Base-by-base conservation (phyloP, 805 yeast genomes). In the Suhomyces kilbournensis region DNA sequence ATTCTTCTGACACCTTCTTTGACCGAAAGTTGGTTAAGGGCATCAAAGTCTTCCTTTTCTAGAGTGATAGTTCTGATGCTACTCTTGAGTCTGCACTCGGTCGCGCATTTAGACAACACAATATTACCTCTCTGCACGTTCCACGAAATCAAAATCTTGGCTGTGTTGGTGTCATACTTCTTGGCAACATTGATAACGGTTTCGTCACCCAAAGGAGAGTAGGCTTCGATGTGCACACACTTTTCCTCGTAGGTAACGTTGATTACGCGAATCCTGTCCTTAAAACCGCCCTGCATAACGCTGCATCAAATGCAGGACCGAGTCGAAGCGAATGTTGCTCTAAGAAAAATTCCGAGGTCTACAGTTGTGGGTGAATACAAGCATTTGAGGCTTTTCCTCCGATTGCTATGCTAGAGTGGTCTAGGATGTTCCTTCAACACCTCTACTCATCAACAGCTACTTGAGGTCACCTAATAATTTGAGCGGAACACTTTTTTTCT, bases 151-250 rank as follows among this genome's bases (percentile, higher is more conserved):
- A 81, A 67, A 17, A 83, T 61, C 51, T 78, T 78, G 9, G 85
- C 86, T 6, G 85, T 77, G 9, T 74, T 56, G 42, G 71, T 73
- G 7, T 62, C 62, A 53, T 70, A 63, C 54, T 74, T 77, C 44
- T 76, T 64, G 9, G 86, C 82, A 35, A 84, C 60, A 5, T 68
- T 68, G 3, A 61, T 53, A 17, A 85, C 61, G 4, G 70, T 64
- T 23, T 70, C 74, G 57, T 83, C 78, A 7, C 91, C 93, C 59
- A 89, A 74, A 23, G 96, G 94, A 28, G 90, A 84, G 70, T 88
- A 90, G 8, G 96, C 96, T 66, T 86, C 86, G 50, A 86, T 66
- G 32, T 74, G 65, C 54, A 86, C 84, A 54, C 76, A 81, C 55
- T 86, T 74, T 32, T 68, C 63, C 50, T 75, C 70, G 67, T 83